Conservation (phyloP, 768 basidiomycete species). For the Collybiopsis luxurians region DNA sequence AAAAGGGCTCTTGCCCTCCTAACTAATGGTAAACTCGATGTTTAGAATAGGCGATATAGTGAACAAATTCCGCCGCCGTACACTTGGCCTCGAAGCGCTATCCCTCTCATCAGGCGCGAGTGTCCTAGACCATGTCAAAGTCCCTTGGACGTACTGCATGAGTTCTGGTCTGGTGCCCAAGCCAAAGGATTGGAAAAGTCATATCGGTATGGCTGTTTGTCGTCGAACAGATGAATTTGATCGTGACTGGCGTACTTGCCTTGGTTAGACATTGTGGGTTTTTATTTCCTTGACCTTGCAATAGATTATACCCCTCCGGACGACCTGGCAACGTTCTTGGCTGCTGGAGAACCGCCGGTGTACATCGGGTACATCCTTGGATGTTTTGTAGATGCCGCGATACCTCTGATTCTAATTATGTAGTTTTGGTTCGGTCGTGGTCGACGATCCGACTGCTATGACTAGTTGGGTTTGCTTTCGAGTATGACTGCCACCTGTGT, state of each 20-base stretch:
- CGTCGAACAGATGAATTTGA: background rate
- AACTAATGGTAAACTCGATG: background rate
- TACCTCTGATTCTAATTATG: background rate
- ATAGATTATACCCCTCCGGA: slow-evolving; percentile 43
- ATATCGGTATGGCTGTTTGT: slow-evolving; percentile 42
- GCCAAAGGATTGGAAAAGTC: slow-evolving; percentile 59
- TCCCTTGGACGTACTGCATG: slow-evolving; percentile 67
- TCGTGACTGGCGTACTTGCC: background rate
- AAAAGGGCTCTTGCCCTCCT: background rate
- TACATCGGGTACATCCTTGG: slow-evolving; percentile 50
- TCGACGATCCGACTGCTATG: slow-evolving; percentile 51
- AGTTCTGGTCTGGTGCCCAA: slow-evolving; percentile 56
- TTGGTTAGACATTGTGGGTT: slow-evolving; percentile 54
- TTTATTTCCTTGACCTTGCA: slow-evolving; percentile 58
- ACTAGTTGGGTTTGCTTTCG: slow-evolving; percentile 32
- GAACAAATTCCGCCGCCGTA: slow-evolving; percentile 50
- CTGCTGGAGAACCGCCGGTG: slow-evolving; percentile 47
- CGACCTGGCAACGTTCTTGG: slow-evolving; percentile 48
- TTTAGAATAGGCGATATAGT: slow-evolving; percentile 56
- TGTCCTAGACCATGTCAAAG: slow-evolving; percentile 47
- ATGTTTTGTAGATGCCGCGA: too few relatives aligned
- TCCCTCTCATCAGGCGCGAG: slow-evolving; percentile 48
- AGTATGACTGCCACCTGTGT: background rate
- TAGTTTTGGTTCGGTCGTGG: slow-evolving; percentile 62
- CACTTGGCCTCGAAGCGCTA: slow-evolving; percentile 48